phyloP scores from a whole-genome alignment of 345 rosid genomes.

The Hibiscus mutabilis region DNA sequence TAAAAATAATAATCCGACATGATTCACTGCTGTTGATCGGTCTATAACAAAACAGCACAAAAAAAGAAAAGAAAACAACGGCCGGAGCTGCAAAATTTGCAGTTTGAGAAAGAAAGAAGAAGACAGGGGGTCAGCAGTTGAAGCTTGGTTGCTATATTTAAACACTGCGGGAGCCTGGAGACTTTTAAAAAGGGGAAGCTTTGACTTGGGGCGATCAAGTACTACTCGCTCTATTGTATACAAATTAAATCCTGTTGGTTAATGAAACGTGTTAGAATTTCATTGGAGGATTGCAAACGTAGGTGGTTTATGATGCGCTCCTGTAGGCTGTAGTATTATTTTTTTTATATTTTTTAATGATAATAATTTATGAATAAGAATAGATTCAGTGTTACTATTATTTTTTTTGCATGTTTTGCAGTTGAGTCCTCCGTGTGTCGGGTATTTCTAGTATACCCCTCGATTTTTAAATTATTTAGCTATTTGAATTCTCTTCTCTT shows the following conservation, averaged over 20 bases:
- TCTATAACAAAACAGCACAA: not conserved
- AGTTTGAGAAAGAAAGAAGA: not conserved
- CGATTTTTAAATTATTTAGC: not conserved
- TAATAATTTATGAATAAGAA: not conserved
- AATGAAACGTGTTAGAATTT: conserved; percentile 4
- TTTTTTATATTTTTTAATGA: not conserved
- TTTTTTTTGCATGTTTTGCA: not conserved
- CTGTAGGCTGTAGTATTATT: not conserved
- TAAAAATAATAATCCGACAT: conserved; percentile 32
- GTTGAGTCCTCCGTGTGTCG: not conserved
- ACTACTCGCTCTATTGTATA: conserved; percentile 12
- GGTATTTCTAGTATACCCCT: not conserved
- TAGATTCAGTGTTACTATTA: not conserved
- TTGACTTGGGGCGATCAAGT: conserved; percentile 20
- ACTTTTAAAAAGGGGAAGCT: not conserved
- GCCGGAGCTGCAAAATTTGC: not conserved
- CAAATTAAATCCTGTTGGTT: conserved; percentile 10
- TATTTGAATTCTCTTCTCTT: not conserved
- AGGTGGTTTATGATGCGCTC: not conserved
- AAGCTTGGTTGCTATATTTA: not conserved
- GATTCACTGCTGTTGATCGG: not conserved
- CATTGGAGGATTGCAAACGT: not conserved
- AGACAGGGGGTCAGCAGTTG: not conserved
- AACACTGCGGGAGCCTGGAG: not conserved
- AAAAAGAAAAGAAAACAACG: not conserved